Evolutionary conservation across 306 rosid species (phyloP).

Genomic region (Castanopsis chinensis): DNA sequence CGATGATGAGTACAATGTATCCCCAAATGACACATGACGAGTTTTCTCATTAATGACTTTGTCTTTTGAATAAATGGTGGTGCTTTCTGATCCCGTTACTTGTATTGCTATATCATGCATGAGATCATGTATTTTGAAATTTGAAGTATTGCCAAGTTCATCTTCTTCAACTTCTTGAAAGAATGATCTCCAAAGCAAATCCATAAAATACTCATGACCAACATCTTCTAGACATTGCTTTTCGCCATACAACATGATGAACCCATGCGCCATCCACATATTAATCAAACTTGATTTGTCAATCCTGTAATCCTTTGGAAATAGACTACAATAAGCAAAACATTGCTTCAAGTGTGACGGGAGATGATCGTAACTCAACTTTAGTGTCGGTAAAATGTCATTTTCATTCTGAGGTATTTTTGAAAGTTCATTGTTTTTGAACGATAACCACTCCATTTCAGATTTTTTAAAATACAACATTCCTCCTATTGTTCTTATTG

Average conservation of each 20-base stretch:
- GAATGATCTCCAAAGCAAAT: conserved; percentile 1
- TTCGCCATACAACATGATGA: neutral
- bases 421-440: neutral
- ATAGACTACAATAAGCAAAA: conserved; percentile 7
- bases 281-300: accelerated
- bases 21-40: neutral
- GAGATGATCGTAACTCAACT: neutral
- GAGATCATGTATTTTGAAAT: conserved; percentile 14
- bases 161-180: neutral
- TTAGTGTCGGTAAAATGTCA: neutral
- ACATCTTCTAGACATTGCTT: neutral
- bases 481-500: conserved; percentile 7
- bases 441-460: neutral
- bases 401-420: neutral
- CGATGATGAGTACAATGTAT: accelerated
- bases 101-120: conserved; percentile 22
- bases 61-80: neutral
- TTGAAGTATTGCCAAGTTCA: accelerated
- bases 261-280: conserved; percentile 19
- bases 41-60: neutral
- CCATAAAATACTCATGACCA: conserved; percentile 1
- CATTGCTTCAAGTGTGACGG: neutral
- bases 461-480: neutral
- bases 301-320: neutral
- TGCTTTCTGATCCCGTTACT: neutral